Percentiles rank a stretch among this genome's conserved stretches.
phyloP scores from a whole-genome alignment of 306 rosid genomes.

The Canavalia ensiformis region DNA sequence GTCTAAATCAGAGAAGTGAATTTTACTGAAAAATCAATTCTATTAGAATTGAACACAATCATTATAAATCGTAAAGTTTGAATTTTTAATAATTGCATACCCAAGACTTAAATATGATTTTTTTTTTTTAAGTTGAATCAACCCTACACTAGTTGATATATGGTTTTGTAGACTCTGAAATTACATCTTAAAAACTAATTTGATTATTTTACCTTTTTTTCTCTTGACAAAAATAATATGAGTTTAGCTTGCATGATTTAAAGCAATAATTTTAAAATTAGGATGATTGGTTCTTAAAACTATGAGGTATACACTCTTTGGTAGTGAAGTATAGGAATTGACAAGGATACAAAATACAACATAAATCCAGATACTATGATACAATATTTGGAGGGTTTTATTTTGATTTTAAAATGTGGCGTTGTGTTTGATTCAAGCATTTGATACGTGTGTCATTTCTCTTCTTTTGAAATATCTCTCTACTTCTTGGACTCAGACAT shows the following conservation, averaged over 20 bases:
- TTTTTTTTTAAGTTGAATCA: too few relatives aligned
- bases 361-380: background rate
- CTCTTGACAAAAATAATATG: background rate
- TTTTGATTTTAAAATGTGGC: background rate
- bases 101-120: too few relatives aligned
- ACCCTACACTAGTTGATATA: too few relatives aligned
- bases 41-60: too few relatives aligned
- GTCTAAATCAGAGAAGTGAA: too few relatives aligned
- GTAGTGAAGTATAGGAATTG: background rate
- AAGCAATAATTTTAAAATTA: conserved; percentile 5
- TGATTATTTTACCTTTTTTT: background rate
- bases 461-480: background rate
- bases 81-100: too few relatives aligned
- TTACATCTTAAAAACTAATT: background rate
- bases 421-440: conserved; percentile 23
- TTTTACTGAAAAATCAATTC: too few relatives aligned
- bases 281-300: background rate
- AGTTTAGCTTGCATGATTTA: conserved; percentile 8
- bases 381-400: conserved; percentile 7
- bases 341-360: conserved; percentile 12
- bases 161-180: background rate
- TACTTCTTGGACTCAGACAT: background rate
- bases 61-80: too few relatives aligned
- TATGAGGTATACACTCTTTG: background rate
- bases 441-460: background rate